Conservation (phyloP, 1,284 basidiomycete genomes). For the Volvariella surrecta region DNA sequence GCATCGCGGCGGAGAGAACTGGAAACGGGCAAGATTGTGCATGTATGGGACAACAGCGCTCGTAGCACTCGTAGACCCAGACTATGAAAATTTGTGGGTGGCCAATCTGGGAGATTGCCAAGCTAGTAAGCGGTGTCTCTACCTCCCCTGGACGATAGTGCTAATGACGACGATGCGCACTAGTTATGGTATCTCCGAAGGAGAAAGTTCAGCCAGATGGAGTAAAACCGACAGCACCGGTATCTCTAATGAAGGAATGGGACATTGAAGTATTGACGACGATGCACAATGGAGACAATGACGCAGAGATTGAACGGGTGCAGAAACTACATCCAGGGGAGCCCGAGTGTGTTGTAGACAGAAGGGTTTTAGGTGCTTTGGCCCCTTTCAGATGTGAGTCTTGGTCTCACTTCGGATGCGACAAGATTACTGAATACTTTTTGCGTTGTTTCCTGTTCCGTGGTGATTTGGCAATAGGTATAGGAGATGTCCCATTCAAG, state of each 20-base stretch:
- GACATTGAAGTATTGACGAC: conserved; percentile 45
- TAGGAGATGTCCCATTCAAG: conserved; percentile 66
- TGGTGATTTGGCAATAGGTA: conserved; percentile 35
- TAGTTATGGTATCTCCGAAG: too few species aligned
- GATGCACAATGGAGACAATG: conserved; percentile 56
- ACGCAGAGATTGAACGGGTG: conserved; percentile 49
- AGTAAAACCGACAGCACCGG: neutral
- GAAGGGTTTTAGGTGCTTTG: conserved; percentile 59
- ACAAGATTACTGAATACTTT: neutral
- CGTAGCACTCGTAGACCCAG: conserved; percentile 58
- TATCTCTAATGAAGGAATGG: conserved; percentile 30
- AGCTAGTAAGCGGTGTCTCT: conserved; percentile 41
- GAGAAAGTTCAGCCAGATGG: too few species aligned
- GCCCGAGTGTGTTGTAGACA: conserved; percentile 49
- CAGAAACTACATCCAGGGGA: conserved; percentile 55
- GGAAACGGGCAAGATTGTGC: conserved; percentile 53
- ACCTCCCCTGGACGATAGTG: conserved; percentile 7
- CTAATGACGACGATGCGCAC: too few species aligned
- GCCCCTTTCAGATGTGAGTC: conserved; percentile 61
- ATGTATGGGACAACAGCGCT: conserved; percentile 71
- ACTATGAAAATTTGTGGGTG: conserved; percentile 57
- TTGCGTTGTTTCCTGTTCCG: conserved; percentile 5
- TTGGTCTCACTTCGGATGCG: neutral
- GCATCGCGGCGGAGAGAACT: conserved; percentile 45
- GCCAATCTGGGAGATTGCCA: conserved; percentile 69